Base-by-base conservation (phyloP, 352 stramenopile species). In the Pythium insidiosum region DNA sequence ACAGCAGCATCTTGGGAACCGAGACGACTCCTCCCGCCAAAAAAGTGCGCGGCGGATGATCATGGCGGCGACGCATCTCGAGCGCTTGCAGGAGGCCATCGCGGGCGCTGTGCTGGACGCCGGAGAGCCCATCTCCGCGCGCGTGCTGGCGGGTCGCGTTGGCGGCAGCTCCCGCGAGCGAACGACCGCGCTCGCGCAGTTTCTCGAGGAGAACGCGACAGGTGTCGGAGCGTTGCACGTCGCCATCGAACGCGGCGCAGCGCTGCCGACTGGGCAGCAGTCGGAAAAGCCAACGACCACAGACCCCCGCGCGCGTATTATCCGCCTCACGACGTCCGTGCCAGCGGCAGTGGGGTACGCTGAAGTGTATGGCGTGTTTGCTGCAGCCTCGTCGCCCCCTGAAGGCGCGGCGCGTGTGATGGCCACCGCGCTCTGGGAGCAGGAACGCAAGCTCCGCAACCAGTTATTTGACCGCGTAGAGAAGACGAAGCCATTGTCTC, bases 391-490 rank as follows among this genome's bases (percentile, higher is more conserved):
- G 15, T 28, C 33, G 12, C 12, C 20, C 20, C 36, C 5, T 29
- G 23, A 56, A 1, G 38, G 42, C 6, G 48, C 44, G 20, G 30
- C 41, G 9, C 21, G 42, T 4, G 37, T 56, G 1, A 41, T 87
- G 13, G 44, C 66, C 20, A 64, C 63, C 2, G 49, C 54, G 29
- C 70, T 73, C 18, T 88, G 72, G 72, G 58, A 57, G 1, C 75
- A 84, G 19, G 75, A 88, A 50, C 75, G 70, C 22, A 60, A 73
- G 37, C 28, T 69, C 15, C 69, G 75, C 49, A 84, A 84, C 45
- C 63, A 77, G 16, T 60, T 72, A 20, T 73, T 88, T n/a, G 40
- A 43, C 18, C 58, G 47, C 22, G 24, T 72, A 25, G 21, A 38
- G 2, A 82, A 76, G 47, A 49, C 73, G 13, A 43, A 54, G 20